Base-by-base conservation (phyloP, 768 basidiomycete species). In the Amyloporia xantha region DNA sequence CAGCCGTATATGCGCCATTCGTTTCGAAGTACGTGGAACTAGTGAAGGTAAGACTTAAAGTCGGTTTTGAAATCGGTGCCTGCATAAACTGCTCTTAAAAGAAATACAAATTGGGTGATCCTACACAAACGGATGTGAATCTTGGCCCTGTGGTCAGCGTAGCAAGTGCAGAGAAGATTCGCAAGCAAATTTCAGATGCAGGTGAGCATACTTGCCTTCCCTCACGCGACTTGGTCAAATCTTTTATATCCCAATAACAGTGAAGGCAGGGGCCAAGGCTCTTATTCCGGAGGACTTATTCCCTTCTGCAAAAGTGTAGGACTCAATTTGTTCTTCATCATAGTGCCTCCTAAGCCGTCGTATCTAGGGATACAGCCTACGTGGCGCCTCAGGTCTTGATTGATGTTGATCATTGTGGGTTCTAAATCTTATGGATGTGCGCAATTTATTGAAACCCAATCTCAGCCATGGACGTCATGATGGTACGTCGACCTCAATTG, bases 81-180 rank as follows among this genome's bases (percentile, higher is more conserved):
- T n/a, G n/a, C n/a, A n/a, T n/a, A n/a, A n/a, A n/a, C n/a, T n/a
- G n/a, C n/a, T n/a, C n/a, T n/a, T n/a, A 25, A 5, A 57, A 91
- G 90, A 71, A 67, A 50, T 96, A 92, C 68, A 81, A 78, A 53
- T 80, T 99, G 12, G 93, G 89, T 2, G 91, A 97, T 60, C 95
- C 96, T 0, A 86, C 82, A 0, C 65, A 76, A 28, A 64, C 75
- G 9, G 75, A 79, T 11, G 90, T 84, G 1, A 91, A 84, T 38
- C 75, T 99, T 12, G 96, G 96, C 0, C 96, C 96, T 1, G 96
- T 99, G 10, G 83, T 98, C 55, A 92, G 87, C 53, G 64, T 93
- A 5, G 84, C 86, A 2, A 91, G 88, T 54, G 95, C 96, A 0
- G 74, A 81, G 49, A 74, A 79, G 51, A 96, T 98, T 51, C 75